Percentiles rank a stretch among this genome's conserved stretches.
Conservation (phyloP, 2,329 filamentous ascomycete species). For the Thelonectria olida region DNA sequence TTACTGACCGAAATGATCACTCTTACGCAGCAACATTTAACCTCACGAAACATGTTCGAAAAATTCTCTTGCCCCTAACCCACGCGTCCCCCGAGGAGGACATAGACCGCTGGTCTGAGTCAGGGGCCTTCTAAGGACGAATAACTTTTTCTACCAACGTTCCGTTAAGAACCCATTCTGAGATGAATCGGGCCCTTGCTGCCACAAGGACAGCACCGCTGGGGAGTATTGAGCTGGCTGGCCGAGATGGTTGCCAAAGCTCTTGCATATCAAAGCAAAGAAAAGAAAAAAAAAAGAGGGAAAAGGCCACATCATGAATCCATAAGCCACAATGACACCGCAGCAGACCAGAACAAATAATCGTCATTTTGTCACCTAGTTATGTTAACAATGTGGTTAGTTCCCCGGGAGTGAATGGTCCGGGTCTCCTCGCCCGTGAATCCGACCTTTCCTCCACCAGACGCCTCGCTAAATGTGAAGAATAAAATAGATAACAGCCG, state of each 20-base stretch:
- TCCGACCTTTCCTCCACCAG: constrained; percentile 38
- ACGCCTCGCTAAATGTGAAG: constrained; percentile 49
- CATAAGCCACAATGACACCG: constrained; percentile 14
- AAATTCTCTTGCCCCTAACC: constrained; percentile 53
- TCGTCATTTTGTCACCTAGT: constrained; percentile 42
- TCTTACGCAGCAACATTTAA: not conserved
- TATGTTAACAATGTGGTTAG: constrained; percentile 26
- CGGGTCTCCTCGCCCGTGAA: constrained; percentile 15
- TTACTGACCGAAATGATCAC: not conserved
- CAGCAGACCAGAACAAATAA: constrained; percentile 26
- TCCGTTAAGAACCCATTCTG: constrained; percentile 82
- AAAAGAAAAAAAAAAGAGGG: not conserved
- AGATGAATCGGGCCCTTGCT: constrained; percentile 75
- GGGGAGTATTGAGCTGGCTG: constrained; percentile 48
- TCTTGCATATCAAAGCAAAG: constrained; percentile 4
- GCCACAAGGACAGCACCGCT: constrained; percentile 79
- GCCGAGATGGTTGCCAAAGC: not conserved
- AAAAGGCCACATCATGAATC: constrained; percentile 6
- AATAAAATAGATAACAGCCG: constrained; percentile 29
- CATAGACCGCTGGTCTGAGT: constrained; percentile 38
- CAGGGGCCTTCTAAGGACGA: constrained; percentile 52
- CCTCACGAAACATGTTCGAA: constrained; percentile 46
- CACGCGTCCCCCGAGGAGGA: constrained; percentile 42
- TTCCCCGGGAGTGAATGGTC: constrained; percentile 27
- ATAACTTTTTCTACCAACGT: constrained; percentile 73